Evolutionary conservation across 257 asterid species (phyloP).

Genomic region (Vinca minor): DNA sequence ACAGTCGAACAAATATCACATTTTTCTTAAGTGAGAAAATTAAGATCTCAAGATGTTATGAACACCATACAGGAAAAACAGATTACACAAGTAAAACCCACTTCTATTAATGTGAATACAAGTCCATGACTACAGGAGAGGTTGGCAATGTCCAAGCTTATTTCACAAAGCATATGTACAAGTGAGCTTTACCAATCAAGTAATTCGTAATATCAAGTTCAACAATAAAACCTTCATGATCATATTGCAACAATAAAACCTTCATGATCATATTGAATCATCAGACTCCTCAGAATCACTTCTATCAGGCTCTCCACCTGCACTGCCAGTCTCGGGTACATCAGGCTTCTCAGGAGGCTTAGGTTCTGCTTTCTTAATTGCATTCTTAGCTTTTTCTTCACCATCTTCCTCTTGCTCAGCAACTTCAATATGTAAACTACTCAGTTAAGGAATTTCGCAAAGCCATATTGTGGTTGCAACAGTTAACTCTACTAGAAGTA

Average conservation of each 20-base stretch:
- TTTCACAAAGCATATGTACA: not conserved
- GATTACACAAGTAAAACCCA: not conserved
- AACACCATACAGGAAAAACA: not conserved
- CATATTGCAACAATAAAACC: not conserved
- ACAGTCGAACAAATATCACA: not conserved
- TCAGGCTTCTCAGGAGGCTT: conserved; percentile 52
- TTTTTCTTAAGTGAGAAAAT: not conserved
- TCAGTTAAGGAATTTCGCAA: conserved; percentile 35
- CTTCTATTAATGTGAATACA: not conserved
- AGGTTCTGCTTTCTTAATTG: conserved; percentile 44
- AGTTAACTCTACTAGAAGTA: not conserved
- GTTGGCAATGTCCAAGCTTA: not conserved
- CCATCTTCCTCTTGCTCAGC: conserved; percentile 63
- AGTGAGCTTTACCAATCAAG: not conserved
- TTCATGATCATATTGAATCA: conserved; percentile 53
- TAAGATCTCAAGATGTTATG: not conserved
- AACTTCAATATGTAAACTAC: conserved; percentile 35
- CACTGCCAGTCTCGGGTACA: conserved; percentile 48
- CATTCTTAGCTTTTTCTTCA: conserved; percentile 43
- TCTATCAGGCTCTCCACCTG: conserved; percentile 69
- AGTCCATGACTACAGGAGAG: not conserved
- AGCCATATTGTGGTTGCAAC: not conserved
- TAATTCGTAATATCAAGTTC: not conserved
- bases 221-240: too few species aligned
- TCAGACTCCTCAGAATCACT: conserved; percentile 87